Conservation (phyloP, 2,329 filamentous ascomycete species). For the Aureobasidium namibiae region DNA sequence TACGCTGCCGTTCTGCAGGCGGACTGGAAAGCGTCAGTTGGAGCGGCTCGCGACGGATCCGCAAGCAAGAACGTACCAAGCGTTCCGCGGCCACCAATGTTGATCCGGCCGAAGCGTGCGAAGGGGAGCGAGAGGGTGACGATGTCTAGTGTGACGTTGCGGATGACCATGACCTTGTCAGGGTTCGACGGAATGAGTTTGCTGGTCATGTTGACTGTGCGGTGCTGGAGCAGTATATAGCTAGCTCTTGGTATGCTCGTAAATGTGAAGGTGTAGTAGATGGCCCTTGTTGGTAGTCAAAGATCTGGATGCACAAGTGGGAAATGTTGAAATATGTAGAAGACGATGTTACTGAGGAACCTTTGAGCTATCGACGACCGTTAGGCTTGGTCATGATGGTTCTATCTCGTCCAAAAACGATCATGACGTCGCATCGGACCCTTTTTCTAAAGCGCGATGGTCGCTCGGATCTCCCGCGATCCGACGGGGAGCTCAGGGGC, state of each 20-base stretch:
- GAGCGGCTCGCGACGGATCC: not conserved
- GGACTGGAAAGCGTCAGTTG: slow-evolving; percentile 46
- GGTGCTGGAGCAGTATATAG: not conserved
- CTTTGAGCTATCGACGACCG: not conserved
- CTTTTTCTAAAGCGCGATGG: not conserved
- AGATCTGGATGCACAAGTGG: not conserved
- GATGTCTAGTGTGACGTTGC: slow-evolving; percentile 70
- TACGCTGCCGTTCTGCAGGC: slow-evolving; percentile 66
- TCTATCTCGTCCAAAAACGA: not conserved
- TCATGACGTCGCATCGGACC: slow-evolving; percentile 4
- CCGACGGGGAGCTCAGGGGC: not conserved
- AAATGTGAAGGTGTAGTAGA: not conserved
- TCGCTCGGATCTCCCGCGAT: not conserved
- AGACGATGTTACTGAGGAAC: not conserved
- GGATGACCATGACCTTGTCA: slow-evolving; percentile 80
- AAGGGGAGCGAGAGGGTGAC: slow-evolving; percentile 79
- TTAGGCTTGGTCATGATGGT: not conserved
- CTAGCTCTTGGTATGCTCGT: not conserved
- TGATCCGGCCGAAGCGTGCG: slow-evolving; percentile 66
- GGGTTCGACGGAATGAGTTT: slow-evolving; percentile 53
- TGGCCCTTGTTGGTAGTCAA: not conserved
- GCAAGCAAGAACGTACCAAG: slow-evolving; percentile 51
- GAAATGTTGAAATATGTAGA: not conserved
- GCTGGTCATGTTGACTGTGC: not conserved
- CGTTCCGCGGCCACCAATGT: slow-evolving; percentile 80